phyloP scores from a whole-genome alignment of 768 basidiomycete genomes.

The Fibroporia radiculosa region DNA sequence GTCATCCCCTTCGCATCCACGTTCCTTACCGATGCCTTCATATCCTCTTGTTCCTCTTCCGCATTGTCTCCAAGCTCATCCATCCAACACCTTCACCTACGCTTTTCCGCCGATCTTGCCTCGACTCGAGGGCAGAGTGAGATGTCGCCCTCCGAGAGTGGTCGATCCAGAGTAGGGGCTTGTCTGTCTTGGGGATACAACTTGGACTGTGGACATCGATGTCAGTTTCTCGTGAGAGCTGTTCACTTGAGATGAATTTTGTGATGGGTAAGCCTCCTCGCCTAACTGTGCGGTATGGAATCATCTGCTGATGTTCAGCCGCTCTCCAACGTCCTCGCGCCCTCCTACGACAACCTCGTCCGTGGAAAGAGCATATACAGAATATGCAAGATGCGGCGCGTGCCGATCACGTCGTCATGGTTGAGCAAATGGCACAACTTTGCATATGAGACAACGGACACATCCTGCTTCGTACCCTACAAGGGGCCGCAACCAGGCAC shows the following conservation, averaged over 20 bases:
- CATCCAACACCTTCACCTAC: conserved; percentile 58
- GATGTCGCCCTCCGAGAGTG: conserved; percentile 50
- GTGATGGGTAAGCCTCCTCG: conserved; percentile 75
- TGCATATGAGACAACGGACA: conserved; percentile 89
- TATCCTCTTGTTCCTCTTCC: conserved; percentile 74
- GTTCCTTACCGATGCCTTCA: conserved; percentile 79
- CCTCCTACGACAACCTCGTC: conserved; percentile 90
- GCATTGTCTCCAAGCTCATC: conserved; percentile 58
- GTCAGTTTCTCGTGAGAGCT: conserved; percentile 90
- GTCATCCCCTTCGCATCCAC: conserved; percentile 82
- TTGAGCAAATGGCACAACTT: conserved; percentile 91
- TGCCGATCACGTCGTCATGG: conserved; percentile 97
- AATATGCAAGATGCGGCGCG: conserved; percentile 91
- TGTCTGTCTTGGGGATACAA: conserved; percentile 32
- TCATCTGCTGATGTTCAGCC: conserved; percentile 93
- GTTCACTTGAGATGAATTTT: conserved; percentile 42
- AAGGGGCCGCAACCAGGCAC: conserved; percentile 92
- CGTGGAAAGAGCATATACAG: conserved; percentile 91
- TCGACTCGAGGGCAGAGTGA: conserved; percentile 75
- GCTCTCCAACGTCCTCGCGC: conserved; percentile 58
- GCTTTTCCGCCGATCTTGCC: conserved; percentile 73
- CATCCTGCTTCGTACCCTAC: conserved; percentile 88
- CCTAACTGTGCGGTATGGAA: conserved; percentile 90
- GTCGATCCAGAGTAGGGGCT: conserved; percentile 40
- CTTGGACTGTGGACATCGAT: conserved; percentile 56